Evolutionary conservation across 192 early-diverging fungal species (phyloP).

Genomic region (Podochytrium sp.): DNA sequence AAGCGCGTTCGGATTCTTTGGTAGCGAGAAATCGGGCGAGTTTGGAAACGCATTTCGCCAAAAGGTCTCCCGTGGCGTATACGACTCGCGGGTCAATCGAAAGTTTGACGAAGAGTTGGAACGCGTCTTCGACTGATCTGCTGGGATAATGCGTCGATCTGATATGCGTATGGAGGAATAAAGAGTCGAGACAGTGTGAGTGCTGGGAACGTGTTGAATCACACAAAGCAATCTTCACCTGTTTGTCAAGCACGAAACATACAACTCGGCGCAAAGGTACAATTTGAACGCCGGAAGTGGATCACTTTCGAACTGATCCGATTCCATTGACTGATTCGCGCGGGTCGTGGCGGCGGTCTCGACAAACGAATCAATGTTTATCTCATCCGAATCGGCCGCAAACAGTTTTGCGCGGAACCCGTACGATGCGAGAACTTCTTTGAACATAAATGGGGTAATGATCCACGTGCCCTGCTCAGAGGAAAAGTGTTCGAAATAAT

Average conservation of each 20-base stretch:
- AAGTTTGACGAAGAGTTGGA: constrained; percentile 11
- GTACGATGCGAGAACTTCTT: neutral
- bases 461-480: constrained; percentile 1
- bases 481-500: constrained; percentile 12
- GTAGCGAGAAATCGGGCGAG: constrained; percentile 11
- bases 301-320: neutral
- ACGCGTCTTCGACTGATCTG: neutral
- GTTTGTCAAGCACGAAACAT: constrained; percentile 8
- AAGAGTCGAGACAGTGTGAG: too few species aligned
- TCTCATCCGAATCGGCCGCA: neutral
- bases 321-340: neutral
- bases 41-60: constrained; percentile 21
- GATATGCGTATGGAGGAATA: neutral
- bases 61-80: neutral
- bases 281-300: constrained; percentile 19
- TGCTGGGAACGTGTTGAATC: too few species aligned
- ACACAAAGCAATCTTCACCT: neutral
- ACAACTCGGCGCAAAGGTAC: constrained; percentile 20
- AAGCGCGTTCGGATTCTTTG: neutral
- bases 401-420: neutral
- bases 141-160: constrained; percentile 14
- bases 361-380: neutral
- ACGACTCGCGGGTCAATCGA: constrained; percentile 10
- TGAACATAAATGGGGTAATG: neutral
- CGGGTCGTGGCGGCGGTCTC: neutral